These are phyloP conservation scores for Fusarium pilosicola DNA, from an alignment of 2,329 filamentous ascomycete genomes.

Conservation along the genomic window DNA sequence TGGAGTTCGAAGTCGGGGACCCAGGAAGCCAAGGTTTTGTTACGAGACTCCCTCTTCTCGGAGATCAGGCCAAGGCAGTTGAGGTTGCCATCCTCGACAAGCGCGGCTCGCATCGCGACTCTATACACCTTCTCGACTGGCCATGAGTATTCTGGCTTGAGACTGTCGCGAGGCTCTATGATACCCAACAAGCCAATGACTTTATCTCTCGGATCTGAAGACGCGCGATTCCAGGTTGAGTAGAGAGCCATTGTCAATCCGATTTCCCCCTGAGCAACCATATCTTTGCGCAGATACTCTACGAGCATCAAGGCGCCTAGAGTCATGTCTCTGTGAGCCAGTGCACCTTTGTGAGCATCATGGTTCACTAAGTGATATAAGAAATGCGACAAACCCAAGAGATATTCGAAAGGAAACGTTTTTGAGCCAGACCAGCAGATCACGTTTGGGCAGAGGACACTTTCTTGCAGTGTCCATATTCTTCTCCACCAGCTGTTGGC, in stretches of 20 bases:
- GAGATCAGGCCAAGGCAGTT: slow-evolving; percentile 8
- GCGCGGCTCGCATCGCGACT: background rate
- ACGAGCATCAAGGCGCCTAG: background rate
- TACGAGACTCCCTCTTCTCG: background rate
- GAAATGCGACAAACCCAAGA: slow-evolving; percentile 2
- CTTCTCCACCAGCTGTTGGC: slow-evolving; percentile 5
- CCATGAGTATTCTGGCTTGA: slow-evolving; percentile 10
- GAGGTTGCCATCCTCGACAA: background rate
- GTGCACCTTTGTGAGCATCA: background rate
- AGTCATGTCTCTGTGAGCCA: background rate
- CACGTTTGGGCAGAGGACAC: background rate
- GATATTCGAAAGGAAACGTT: slow-evolving; percentile 1
- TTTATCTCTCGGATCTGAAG: slow-evolving; percentile 1
- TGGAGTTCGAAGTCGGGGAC: slow-evolving; percentile 2
- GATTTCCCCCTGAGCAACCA: background rate
- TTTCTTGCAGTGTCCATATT: slow-evolving; percentile 19
- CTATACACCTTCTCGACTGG: slow-evolving; percentile 9
- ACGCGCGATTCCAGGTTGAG: slow-evolving; percentile 3
- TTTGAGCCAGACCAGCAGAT: background rate
- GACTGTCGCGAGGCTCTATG: background rate
- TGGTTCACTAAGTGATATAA: background rate
- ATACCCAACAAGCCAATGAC: slow-evolving; percentile 3
- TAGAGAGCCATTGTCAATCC: background rate
- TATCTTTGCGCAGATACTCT: background rate
- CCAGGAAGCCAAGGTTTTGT: background rate